Evolutionary conservation across 768 basidiomycete species (phyloP).

Genomic region (Lentinula detonsa): DNA sequence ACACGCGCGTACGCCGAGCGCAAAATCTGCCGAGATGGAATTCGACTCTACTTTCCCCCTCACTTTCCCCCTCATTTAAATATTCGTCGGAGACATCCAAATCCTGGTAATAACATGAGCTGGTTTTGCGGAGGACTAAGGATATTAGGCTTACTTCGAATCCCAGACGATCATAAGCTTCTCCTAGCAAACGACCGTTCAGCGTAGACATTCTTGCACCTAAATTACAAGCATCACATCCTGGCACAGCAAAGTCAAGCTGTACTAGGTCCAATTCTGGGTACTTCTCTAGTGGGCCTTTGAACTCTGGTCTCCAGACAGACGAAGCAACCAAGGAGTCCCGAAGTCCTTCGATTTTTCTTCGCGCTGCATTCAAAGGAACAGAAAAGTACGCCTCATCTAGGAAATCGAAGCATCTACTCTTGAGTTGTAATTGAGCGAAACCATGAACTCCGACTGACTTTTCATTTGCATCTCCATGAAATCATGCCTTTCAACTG

Average conservation of each 20-base stretch:
- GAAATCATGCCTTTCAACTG: constrained; percentile 43
- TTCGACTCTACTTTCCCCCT: constrained; percentile 21
- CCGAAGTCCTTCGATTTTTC: constrained; percentile 62
- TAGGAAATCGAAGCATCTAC: constrained; percentile 8
- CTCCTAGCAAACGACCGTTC: constrained; percentile 53
- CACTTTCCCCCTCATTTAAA: constrained; percentile 5
- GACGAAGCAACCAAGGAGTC: constrained; percentile 83
- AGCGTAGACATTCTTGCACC: constrained; percentile 63
- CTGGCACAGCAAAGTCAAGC: constrained; percentile 51
- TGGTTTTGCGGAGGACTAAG: too few species aligned
- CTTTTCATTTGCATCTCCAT: constrained; percentile 51
- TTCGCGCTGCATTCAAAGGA: constrained; percentile 58
- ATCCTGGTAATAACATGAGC: constrained; percentile 5
- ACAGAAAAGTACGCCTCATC: constrained; percentile 70
- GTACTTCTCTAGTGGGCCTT: constrained; percentile 53
- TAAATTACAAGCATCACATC: constrained; percentile 82
- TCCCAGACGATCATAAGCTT: constrained; percentile 64
- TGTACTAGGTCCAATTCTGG: constrained; percentile 53
- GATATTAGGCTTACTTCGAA: constrained; percentile 42
- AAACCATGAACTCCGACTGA: constrained; percentile 16
- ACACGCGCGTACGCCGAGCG: constrained; percentile 59
- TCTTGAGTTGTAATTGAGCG: background rate
- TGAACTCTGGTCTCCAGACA: constrained; percentile 73
- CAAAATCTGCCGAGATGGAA: constrained; percentile 79
- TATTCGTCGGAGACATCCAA: constrained; percentile 11